phyloP scores from a whole-genome alignment of 345 rosid species.

The Corymbia maculata region DNA sequence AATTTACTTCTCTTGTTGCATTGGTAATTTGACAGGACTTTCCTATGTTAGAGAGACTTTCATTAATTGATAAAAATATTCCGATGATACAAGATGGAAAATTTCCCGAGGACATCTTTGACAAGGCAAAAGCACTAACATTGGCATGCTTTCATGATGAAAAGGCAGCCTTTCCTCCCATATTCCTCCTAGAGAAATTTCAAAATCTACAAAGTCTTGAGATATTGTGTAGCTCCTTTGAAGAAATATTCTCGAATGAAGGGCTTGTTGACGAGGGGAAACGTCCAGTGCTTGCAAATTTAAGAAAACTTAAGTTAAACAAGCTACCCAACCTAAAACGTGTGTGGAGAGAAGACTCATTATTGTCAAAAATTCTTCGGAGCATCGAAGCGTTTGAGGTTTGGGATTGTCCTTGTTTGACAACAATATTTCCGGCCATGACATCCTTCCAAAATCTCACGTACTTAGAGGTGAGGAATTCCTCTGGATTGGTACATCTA shows the following conservation, averaged over 20 bases:
- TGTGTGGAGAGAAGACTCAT: too few relatives aligned
- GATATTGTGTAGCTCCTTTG: not conserved
- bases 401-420: too few relatives aligned
- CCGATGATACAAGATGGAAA: not conserved
- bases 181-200: not conserved
- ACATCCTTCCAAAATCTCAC: too few relatives aligned
- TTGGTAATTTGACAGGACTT: not conserved
- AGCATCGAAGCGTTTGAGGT: too few relatives aligned
- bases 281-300: too few relatives aligned
- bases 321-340: too few relatives aligned
- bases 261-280: not conserved
- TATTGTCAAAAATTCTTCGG: too few relatives aligned
- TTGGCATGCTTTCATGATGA: not conserved
- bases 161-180: rapidly evolving
- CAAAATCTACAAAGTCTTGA: not conserved
- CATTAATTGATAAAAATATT: not conserved
- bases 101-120: not conserved
- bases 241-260: not conserved
- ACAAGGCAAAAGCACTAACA: not conserved
- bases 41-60: not conserved
- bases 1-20: not conserved
- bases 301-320: too few relatives aligned
- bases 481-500: too few relatives aligned
- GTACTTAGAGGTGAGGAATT: too few relatives aligned
- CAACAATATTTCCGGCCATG: too few relatives aligned